Base-by-base conservation (phyloP, 176 grass and related monocot genomes). In the Hyparrhenia diplandra region DNA sequence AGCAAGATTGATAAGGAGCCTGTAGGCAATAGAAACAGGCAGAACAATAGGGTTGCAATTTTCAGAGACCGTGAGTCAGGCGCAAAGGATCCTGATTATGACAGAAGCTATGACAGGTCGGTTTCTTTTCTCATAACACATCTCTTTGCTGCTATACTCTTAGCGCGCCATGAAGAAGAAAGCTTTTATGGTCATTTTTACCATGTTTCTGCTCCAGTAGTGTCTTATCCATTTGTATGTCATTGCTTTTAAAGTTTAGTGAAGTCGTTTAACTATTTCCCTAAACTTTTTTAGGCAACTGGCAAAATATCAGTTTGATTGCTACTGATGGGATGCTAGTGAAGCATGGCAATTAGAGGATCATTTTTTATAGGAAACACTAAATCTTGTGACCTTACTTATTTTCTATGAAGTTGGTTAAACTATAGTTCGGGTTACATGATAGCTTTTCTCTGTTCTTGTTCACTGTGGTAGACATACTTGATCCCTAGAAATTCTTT, bases 41-140 rank as follows among this genome's bases (percentile, higher is more conserved):
- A 87, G 23, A 85, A 88, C 64, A 85, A 75, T 57, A 92, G 91
- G 67, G 96, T 99, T 71, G 97, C 97, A n/a, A 95, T 99, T 80
- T 99, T 99, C 77, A 84, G 97, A 46, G 97, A 99, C 55, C 93
- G 90, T 29, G 97, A 99, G 21, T 82, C 94, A 0, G 97, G 52
- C 85, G 97, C 64, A n/a, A 99, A 95, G 77, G 97, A 99, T 95
- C 97, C 97, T 85, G 97, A 99, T 76, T 99, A 99, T 85, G 93
- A 99, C 69, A 90, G 97, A 82, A 99, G 82, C 80, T 99, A 95
- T 93, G 97, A 99, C 41, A 99, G 97, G 97, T 98, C 47, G 71
- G 61, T 63, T 73, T 76, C 58, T 74, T 72, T 69, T 76, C 49
- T 78, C 14, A 17, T 23, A 23, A 47, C 63, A 55, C 11, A 28